A percentile compares a stretch with the other conserved stretches of the same genome.
Evolutionary conservation across 1,139 yeast genomes (phyloP).

Genomic region (Blastobotrys malaysiensis): DNA sequence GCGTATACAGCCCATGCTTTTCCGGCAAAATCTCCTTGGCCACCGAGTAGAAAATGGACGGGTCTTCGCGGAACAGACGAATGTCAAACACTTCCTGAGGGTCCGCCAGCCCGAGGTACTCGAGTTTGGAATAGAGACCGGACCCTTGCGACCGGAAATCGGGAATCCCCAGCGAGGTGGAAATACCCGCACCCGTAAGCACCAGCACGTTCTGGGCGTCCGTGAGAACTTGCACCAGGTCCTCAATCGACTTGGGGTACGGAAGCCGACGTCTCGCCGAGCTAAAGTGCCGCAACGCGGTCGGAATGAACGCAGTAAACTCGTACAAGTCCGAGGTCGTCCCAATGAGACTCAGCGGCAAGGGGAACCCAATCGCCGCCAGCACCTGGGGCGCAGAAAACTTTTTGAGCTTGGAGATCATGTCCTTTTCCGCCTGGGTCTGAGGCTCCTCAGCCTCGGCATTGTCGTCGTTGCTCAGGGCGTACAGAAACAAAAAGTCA

Average conservation of each 20-base stretch:
- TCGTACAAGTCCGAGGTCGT: constrained; percentile 18
- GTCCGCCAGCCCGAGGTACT: constrained; percentile 68
- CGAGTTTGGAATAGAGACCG: constrained; percentile 76
- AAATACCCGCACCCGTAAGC: constrained; percentile 93
- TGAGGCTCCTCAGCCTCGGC: background rate
- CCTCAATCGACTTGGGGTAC: constrained; percentile 46
- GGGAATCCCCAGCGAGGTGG: constrained; percentile 89
- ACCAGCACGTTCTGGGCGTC: constrained; percentile 64
- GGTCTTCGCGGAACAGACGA: constrained; percentile 67
- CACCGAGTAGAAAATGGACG: constrained; percentile 75
- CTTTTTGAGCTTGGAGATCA: background rate
- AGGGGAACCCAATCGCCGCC: constrained; percentile 36
- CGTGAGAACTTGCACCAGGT: constrained; percentile 49
- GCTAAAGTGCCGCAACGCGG: constrained; percentile 30
- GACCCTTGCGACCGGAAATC: constrained; percentile 80
- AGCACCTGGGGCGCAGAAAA: constrained; percentile 24
- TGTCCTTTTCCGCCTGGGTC: background rate
- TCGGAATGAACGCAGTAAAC: constrained; percentile 26
- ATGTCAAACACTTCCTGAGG: constrained; percentile 94
- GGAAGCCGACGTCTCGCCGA: constrained; percentile 28
- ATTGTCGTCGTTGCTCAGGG: background rate
- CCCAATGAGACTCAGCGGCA: constrained; percentile 26
- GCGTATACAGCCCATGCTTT: constrained; percentile 52
- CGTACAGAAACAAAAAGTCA: background rate
- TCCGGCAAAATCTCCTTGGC: constrained; percentile 85